phyloP scores from a whole-genome alignment of 805 yeast genomes.

The Candida koratica region DNA sequence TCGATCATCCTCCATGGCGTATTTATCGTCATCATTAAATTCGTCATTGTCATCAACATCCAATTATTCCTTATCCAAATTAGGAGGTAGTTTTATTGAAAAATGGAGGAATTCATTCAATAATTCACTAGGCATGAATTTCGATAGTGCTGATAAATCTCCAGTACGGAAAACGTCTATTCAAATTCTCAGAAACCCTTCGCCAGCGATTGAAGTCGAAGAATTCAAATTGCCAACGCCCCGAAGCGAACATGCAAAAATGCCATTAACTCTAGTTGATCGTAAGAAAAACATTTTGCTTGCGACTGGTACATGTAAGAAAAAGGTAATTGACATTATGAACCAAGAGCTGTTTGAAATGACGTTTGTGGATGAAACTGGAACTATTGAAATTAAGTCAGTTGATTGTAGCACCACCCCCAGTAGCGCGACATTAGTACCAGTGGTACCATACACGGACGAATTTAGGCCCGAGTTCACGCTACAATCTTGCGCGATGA shows the following conservation, averaged over 20 bases:
- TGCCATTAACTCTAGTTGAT: conserved; percentile 12
- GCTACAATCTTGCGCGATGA: conserved; percentile 53
- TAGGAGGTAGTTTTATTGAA: conserved; percentile 43
- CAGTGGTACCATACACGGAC: conserved; percentile 43
- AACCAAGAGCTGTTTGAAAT: conserved; percentile 7
- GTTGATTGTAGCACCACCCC: background rate
- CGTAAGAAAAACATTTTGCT: conserved; percentile 24
- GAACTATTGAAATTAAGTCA: conserved; percentile 7
- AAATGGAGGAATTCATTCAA: conserved; percentile 41
- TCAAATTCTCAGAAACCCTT: conserved; percentile 32
- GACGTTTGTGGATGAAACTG: conserved; percentile 1
- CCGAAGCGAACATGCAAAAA: background rate
- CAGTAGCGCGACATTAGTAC: conserved; percentile 20
- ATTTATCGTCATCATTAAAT: conserved; percentile 39
- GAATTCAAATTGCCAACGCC: conserved; percentile 17
- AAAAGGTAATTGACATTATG: conserved; percentile 26
- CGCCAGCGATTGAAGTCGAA: conserved; percentile 34
- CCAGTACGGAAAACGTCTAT: conserved; percentile 18
- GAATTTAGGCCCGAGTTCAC: conserved; percentile 51
- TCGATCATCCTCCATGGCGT: conserved; percentile 36
- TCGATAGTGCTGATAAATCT: conserved; percentile 12
- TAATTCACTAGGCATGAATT: conserved; percentile 11
- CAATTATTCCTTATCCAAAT: conserved; percentile 36
- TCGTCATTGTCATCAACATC: conserved; percentile 37
- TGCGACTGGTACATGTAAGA: conserved; percentile 11